Base-by-base conservation (phyloP, 2,329 filamentous ascomycete genomes). In the Pestalotiopsis sp. region DNA sequence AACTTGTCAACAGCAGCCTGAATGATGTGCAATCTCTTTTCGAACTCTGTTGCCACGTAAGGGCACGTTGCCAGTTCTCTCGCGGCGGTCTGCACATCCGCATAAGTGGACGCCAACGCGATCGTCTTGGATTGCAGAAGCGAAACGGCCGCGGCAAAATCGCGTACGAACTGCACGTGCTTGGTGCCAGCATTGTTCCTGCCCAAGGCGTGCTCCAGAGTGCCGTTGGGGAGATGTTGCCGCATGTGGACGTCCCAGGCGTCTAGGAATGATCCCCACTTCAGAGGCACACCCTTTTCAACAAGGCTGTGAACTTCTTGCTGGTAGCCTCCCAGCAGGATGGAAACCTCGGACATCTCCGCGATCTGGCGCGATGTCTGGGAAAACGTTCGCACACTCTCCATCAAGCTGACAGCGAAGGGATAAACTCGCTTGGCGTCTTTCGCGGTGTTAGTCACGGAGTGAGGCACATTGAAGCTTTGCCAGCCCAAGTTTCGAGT, bases 381-480 rank as follows among this genome's bases (percentile, higher is more conserved):
- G 2, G 94, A 89, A 72, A 97, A 92, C 0, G 94, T 98, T 69
- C 95, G 90, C n/a, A 98, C 94, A 76, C 94, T 98, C 82, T 99
- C 96, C 94, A 99, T 99, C 73, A 99, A 83, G 77, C 95, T 98
- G 72, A 99, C 95, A 27, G 97, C 96, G 77, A 97, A 99, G 0
- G 96, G 96, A 75, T 99, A 99, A 3, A 99, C 96, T 66, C 96
- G 90, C 82, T 98, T 97, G n/a, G 96, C 97, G 79, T 99, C 96
- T 80, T 98, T 99, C 1, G 97, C 97, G 66, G 97, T 94, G 72
- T 94, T 98, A 80, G 92, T 97, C 76, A 99, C 94, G 14, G 93
- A 91, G 80, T 99, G 96, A 9, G 97, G 97, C 27, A 99, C 93
- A 68, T 93, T 92, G 79, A 94, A 99, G 73, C 94, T 96, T 71